Evolutionary conservation across 108 stramenopile species (phyloP).

Genomic region (Pseudonitzschia pungens): DNA sequence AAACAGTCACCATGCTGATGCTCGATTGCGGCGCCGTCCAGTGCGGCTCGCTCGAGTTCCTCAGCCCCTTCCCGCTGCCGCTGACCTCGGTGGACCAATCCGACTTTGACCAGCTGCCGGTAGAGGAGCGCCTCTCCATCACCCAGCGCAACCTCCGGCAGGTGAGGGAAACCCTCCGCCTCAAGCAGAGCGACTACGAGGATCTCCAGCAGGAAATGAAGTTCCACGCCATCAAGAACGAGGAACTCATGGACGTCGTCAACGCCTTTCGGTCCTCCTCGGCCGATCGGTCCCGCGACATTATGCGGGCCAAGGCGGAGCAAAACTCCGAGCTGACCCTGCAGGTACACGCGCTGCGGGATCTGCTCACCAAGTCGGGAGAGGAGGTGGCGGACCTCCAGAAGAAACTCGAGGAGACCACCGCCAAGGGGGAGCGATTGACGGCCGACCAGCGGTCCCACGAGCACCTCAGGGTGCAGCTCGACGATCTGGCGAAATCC

Average conservation of each 20-base stretch:
- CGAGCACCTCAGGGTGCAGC: neutral
- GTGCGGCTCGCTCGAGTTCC: neutral
- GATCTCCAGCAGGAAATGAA: slow-evolving; percentile 5
- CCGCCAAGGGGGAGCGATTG: neutral
- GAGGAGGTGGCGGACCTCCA: neutral
- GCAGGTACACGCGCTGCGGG: neutral
- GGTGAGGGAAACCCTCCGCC: neutral
- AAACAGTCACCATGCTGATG: neutral
- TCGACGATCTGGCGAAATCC: neutral
- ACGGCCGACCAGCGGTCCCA: neutral
- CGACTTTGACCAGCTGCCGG: neutral
- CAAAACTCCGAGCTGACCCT: slow-evolving; percentile 17
- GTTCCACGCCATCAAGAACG: slow-evolving; percentile 7
- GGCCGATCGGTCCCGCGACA: neutral
- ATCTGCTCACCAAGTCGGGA: slow-evolving; percentile 1
- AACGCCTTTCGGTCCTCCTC: slow-evolving; percentile 8
- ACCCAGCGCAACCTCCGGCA: neutral
- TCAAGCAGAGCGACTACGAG: neutral
- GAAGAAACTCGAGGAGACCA: neutral
- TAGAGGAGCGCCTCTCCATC: neutral
- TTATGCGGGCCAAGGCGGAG: slow-evolving; percentile 14
- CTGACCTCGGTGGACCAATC: neutral
- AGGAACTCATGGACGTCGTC: slow-evolving; percentile 15
- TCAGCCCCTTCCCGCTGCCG: neutral
- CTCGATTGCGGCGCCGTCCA: neutral